Base-by-base conservation (phyloP, 2,329 filamentous ascomycete genomes). In the Teratosphaeriaceae sp. region DNA sequence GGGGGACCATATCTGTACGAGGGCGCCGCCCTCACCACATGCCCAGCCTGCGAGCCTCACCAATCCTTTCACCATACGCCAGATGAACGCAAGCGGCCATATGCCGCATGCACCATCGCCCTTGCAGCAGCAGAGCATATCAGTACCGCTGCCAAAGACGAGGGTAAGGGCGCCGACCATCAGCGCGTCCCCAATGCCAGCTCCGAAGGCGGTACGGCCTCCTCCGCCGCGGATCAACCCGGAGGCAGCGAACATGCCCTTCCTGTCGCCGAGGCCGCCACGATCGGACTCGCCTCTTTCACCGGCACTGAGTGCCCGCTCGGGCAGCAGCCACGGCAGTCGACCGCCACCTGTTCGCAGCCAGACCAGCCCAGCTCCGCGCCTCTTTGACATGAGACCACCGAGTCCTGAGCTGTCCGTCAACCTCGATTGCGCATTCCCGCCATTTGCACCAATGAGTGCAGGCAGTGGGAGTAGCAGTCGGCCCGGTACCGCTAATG, bases 1-100 rank as follows among this genome's bases (percentile, higher is more conserved):
- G 84, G 86, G 85, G 47, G 86, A 92, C 43, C 88, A 94, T 68
- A 61, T 84, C 47, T 94, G 88, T 63, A 62, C 49, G 15, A 46
- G 41, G 35, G 40, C 45, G 26, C 39, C 38, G 18, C 41, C 49
- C 5, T 45, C 46, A 3, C 38, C 48, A 41, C 47, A 48, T 39
- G 15, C 48, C 35, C 27, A 51, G 21, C 22, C 47, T 3, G 40
- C 52, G 9, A 53, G 44, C 40, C 33, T 53, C 43, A 55, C 46
- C 52, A 58, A 55, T 20, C 51, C 56, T 9, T 58, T 58, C 49
- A 56, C 49, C 9, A 40, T 56, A 29, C 51, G 49, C n/a, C 48
- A 49, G 29, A 38, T 49, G 41, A 50, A 51, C 22, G 43, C 49
- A 3, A 40, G 42, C 30, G 47, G 48, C 11, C 44, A 47, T 15